A percentile compares a stretch with the other conserved stretches of the same genome.
phyloP scores from a whole-genome alignment of 1,284 basidiomycete species.

The Polyporus tsugae region DNA sequence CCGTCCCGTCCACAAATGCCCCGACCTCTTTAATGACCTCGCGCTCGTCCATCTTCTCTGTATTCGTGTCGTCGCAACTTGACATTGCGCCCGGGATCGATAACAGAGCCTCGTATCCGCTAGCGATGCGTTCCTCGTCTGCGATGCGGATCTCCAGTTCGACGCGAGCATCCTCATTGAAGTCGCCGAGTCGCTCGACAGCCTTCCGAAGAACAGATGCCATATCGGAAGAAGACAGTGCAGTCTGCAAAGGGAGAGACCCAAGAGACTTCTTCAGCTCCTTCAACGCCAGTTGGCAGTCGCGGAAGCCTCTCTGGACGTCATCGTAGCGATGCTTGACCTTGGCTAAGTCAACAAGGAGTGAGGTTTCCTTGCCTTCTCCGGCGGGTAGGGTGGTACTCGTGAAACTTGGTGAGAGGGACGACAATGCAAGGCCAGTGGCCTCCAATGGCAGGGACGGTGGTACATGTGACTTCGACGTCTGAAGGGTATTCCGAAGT shows the following conservation, averaged over 20 bases:
- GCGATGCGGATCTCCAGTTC: constrained; percentile 86
- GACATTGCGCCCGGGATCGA: constrained; percentile 61
- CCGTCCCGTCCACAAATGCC: constrained; percentile 68
- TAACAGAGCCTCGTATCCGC: constrained; percentile 79
- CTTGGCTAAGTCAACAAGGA: constrained; percentile 54
- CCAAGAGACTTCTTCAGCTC: constrained; percentile 53
- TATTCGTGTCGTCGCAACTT: constrained; percentile 32
- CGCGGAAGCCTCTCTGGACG: constrained; percentile 69
- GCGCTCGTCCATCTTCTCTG: constrained; percentile 42
- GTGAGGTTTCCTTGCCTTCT: constrained; percentile 31
- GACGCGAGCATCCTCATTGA: constrained; percentile 84
- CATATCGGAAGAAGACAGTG: constrained; percentile 28
- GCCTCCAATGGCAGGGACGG: constrained; percentile 26
- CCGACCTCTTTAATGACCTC: constrained; percentile 62
- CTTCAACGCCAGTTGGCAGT: constrained; percentile 72
- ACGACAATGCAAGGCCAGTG: constrained; percentile 22
- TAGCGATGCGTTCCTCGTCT: constrained; percentile 76
- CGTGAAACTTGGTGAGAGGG: constrained; percentile 11
- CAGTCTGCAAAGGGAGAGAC: constrained; percentile 38
- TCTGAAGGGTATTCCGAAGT: neutral
- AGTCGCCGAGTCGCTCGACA: constrained; percentile 78
- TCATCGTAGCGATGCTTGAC: constrained; percentile 66
- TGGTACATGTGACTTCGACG: constrained; percentile 14
- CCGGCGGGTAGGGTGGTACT: neutral
- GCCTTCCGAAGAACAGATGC: constrained; percentile 59